phyloP scores from a whole-genome alignment of 192 early-diverging fungal genomes.

The Allomyces macrogynus region DNA sequence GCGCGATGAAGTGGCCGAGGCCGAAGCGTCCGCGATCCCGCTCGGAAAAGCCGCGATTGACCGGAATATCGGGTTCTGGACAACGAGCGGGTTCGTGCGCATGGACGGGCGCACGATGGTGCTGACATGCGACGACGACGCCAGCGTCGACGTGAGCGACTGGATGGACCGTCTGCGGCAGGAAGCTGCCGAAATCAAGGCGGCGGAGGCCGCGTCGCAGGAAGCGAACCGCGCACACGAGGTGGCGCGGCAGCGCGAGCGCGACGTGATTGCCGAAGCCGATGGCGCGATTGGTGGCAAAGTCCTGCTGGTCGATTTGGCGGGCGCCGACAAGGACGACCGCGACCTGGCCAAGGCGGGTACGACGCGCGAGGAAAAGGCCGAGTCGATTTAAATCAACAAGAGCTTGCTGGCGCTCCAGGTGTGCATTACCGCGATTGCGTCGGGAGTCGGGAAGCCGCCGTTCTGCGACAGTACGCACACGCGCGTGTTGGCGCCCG shows the following conservation, averaged over 20 bases:
- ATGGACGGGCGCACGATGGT: not conserved
- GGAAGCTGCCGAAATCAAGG: not conserved
- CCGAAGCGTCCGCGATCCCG: too few species aligned
- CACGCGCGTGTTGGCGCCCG: too few species aligned
- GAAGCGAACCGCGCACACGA: not conserved
- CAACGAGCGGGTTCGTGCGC: too few species aligned
- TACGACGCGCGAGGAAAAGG: not conserved
- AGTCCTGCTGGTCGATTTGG: constrained; percentile 1
- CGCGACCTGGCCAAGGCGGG: not conserved
- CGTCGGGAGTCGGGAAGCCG: too few species aligned
- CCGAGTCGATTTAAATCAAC: constrained; percentile 2
- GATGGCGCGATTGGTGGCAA: not conserved
- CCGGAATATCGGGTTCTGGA: too few species aligned
- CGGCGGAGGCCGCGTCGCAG: too few species aligned
- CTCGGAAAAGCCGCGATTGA: too few species aligned
- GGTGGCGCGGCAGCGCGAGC: not conserved
- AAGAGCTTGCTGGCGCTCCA: not conserved
- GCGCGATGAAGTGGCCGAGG: not conserved
- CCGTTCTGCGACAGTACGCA: too few species aligned
- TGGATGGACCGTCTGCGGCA: not conserved
- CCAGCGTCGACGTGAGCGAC: not conserved
- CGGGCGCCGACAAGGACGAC: constrained; percentile 2
- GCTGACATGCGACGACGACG: constrained; percentile 2
- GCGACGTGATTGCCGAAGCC: not conserved
- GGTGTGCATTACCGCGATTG: too few species aligned